Evolutionary conservation across 306 rosid species (phyloP).

Genomic region (Trichosanthes truncata): DNA sequence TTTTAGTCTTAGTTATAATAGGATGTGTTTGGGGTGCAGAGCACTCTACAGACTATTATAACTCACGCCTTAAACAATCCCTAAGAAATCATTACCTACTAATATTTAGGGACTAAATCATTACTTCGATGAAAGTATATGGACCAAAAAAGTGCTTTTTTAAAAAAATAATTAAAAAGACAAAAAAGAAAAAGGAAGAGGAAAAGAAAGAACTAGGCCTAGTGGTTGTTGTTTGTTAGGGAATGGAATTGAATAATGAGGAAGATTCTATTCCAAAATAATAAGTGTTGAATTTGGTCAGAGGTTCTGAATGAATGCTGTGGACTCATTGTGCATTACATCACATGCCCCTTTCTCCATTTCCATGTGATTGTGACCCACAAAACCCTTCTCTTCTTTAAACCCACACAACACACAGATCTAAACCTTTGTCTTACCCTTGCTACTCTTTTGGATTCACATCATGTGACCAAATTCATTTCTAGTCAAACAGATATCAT

Average conservation of each 20-base stretch:
- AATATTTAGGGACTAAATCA: too few relatives aligned
- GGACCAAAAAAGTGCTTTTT: too few relatives aligned
- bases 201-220: not conserved
- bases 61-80: too few relatives aligned
- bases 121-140: too few relatives aligned
- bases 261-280: slow-evolving; percentile 20
- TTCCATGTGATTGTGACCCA: slow-evolving; percentile 46
- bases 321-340: slow-evolving; percentile 22
- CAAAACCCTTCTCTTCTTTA: slow-evolving; percentile 3
- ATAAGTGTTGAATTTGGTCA: slow-evolving; percentile 22
- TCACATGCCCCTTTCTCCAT: slow-evolving; percentile 43
- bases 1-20: too few relatives aligned
- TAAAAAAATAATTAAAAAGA: too few relatives aligned
- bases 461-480: not conserved
- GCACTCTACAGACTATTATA: too few relatives aligned
- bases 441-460: not conserved
- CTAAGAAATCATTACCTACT: too few relatives aligned
- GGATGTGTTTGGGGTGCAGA: too few relatives aligned
- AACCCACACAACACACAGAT: slow-evolving; percentile 7
- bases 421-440: slow-evolving; percentile 34
- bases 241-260: slow-evolving; percentile 8
- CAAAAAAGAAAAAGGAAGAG: not conserved
- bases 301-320: slow-evolving; percentile 18
- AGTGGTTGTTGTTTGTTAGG: not conserved
- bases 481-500: not conserved